phyloP scores from a whole-genome alignment of 192 early-diverging fungal species.

The Coemansia sp. region DNA sequence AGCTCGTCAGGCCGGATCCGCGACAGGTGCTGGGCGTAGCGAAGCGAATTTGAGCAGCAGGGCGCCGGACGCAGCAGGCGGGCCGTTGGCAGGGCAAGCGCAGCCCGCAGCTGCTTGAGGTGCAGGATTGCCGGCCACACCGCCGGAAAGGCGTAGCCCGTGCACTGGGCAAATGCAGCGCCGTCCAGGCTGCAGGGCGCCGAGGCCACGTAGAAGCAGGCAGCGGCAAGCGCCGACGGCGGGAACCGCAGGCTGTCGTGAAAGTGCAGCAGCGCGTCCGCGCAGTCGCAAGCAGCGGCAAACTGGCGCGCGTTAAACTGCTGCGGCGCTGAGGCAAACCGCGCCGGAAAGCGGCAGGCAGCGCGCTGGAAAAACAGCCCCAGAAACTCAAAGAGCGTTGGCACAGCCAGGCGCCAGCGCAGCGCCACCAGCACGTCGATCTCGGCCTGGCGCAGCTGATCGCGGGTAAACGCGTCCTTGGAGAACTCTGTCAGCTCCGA shows the following conservation, averaged over 20 bases:
- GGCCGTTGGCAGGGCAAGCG: conserved; percentile 11
- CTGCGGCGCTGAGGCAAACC: conserved; percentile 26
- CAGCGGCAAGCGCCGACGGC: conserved; percentile 45
- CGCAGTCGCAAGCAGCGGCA: conserved; percentile 37
- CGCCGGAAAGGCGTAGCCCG: conserved; percentile 25
- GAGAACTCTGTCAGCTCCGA: conserved; percentile 47
- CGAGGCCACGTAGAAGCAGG: conserved; percentile 46
- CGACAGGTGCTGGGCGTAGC: conserved; percentile 23
- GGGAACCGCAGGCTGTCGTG: conserved; percentile 27
- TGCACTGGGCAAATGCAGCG: conserved; percentile 30
- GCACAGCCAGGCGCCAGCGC: conserved; percentile 46
- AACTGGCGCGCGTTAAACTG: conserved; percentile 34
- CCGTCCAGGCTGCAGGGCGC: conserved; percentile 27
- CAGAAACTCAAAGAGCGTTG: conserved; percentile 49
- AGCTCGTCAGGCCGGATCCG: conserved; percentile 42
- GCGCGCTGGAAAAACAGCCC: conserved; percentile 48
- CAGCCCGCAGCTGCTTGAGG: conserved; percentile 20
- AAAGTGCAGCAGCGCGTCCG: conserved; percentile 42
- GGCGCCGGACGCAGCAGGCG: conserved; percentile 17
- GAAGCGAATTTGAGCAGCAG: conserved; percentile 35
- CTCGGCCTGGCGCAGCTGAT: conserved; percentile 49
- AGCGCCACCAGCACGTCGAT: conserved; percentile 45
- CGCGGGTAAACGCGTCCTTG: conserved; percentile 46
- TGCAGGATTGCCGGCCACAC: conserved; percentile 30
- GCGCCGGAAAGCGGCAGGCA: conserved; percentile 24